A percentile compares a stretch with the other conserved stretches of the same genome.
Evolutionary conservation across 495 filamentous ascomycete species (phyloP).

Genomic region (Podospora australis): DNA sequence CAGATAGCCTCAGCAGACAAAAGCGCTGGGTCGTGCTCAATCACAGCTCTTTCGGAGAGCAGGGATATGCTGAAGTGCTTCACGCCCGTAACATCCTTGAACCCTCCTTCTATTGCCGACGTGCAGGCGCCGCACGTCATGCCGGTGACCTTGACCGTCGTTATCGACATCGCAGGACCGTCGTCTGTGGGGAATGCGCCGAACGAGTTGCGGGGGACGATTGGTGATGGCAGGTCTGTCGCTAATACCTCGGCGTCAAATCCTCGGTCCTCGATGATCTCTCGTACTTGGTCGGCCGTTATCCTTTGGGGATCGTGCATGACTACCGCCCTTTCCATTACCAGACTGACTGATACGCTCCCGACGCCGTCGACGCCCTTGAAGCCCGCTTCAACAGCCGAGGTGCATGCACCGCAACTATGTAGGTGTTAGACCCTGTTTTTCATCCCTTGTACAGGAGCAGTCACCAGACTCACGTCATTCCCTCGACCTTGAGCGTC

Average conservation of each 20-base stretch:
- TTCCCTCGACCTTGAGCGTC: slow-evolving; percentile 79
- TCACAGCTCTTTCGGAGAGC: slow-evolving; percentile 83
- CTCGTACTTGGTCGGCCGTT: slow-evolving; percentile 63
- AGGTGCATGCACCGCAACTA: slow-evolving; percentile 74
- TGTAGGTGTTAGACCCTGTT: slow-evolving; percentile 5
- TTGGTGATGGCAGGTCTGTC: slow-evolving; percentile 58
- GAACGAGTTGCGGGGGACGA: slow-evolving; percentile 25
- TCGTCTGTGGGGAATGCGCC: slow-evolving; percentile 27
- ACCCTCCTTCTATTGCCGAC: slow-evolving; percentile 78
- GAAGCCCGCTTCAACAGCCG: slow-evolving; percentile 79
- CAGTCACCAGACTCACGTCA: slow-evolving; percentile 54
- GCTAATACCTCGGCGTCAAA: slow-evolving; percentile 92
- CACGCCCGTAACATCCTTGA: slow-evolving; percentile 69
- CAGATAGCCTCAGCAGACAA: slow-evolving; percentile 65
- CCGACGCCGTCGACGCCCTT: slow-evolving; percentile 70
- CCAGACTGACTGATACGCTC: slow-evolving; percentile 81
- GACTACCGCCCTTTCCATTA: slow-evolving; percentile 87
- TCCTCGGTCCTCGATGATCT: slow-evolving; percentile 87
- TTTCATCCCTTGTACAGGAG: background rate
- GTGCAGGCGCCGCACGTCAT: slow-evolving; percentile 99
- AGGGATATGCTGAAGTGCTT: slow-evolving; percentile 89
- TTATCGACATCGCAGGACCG: slow-evolving; percentile 46
- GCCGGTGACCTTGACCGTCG: slow-evolving; percentile 79
- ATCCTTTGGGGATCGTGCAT: slow-evolving; percentile 77
- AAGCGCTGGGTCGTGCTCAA: slow-evolving; percentile 69